phyloP scores from a whole-genome alignment of 2,329 filamentous ascomycete species.

The Endothia cerciana region DNA sequence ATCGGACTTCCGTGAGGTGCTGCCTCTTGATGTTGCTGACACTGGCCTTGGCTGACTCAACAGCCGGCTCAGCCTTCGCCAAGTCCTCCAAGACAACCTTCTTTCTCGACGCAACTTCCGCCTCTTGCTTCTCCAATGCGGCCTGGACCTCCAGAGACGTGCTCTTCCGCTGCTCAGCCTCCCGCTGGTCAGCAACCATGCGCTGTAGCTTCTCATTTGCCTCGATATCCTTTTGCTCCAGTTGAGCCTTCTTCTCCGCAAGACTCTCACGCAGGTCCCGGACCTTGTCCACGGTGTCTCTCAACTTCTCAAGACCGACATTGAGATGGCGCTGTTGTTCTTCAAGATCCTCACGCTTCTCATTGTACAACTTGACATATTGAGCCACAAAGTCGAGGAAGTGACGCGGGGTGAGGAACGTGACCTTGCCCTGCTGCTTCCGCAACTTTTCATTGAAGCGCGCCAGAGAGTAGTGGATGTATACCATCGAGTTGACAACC shows the following conservation, averaged over 20 bases:
- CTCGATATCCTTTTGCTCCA: conserved; percentile 92
- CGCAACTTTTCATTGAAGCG: conserved; percentile 85
- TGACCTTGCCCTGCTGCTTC: conserved; percentile 90
- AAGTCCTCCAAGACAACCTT: conserved; percentile 87
- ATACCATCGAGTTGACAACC: conserved; percentile 97
- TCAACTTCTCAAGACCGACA: conserved; percentile 94
- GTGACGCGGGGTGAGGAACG: conserved; percentile 93
- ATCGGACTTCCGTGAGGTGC: conserved; percentile 95
- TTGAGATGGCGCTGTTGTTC: conserved; percentile 98
- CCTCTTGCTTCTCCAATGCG: conserved; percentile 85
- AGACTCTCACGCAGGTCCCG: conserved; percentile 87
- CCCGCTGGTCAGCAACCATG: conserved; percentile 94
- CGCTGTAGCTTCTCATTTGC: conserved; percentile 96
- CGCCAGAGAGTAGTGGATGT: conserved; percentile 94
- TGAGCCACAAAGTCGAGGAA: conserved; percentile 98
- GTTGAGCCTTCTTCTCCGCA: conserved; percentile 89
- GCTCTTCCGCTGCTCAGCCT: conserved; percentile 89
- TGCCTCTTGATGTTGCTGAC: conserved; percentile 98
- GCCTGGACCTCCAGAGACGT: conserved; percentile 87
- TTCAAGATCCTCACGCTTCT: conserved; percentile 97
- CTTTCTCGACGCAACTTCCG: conserved; percentile 79
- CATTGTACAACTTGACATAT: conserved; percentile 95
- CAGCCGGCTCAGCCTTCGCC: conserved; percentile 89
- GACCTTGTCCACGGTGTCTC: conserved; percentile 97
- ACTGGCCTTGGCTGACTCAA: conserved; percentile 89